A percentile compares a stretch with the other conserved stretches of the same genome.
phyloP scores from a whole-genome alignment of 1,284 basidiomycete genomes.

The Inonotus hispidus region DNA sequence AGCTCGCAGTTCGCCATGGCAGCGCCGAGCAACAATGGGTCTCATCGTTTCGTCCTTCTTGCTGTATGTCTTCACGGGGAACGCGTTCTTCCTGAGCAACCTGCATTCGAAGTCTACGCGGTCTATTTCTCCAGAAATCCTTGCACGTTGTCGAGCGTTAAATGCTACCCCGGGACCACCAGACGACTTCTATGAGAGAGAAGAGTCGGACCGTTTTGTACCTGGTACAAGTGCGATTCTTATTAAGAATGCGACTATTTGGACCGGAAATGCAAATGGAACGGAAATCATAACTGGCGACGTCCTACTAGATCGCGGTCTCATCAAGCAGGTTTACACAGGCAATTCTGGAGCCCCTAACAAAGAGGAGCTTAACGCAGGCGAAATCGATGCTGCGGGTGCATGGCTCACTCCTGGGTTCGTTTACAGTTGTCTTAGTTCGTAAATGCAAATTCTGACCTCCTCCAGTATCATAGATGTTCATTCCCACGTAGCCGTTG shows the following conservation, averaged over 20 bases:
- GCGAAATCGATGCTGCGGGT: conserved; percentile 18
- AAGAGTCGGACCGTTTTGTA: conserved; percentile 47
- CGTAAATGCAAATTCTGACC: background rate
- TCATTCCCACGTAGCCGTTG: conserved; percentile 46
- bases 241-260: conserved; percentile 57
- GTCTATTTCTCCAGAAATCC: conserved; percentile 12
- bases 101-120: background rate
- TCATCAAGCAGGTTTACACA: conserved; percentile 29
- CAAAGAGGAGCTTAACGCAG: conserved; percentile 6
- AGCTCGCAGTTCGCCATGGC: background rate
- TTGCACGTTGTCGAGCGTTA: conserved; percentile 22
- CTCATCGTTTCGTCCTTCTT: conserved; percentile 5
- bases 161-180: conserved; percentile 33
- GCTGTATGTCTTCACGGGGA: conserved; percentile 1
- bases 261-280: conserved; percentile 41
- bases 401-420: conserved; percentile 25
- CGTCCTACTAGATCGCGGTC: conserved; percentile 32
- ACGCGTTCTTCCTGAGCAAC: background rate
- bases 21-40: background rate
- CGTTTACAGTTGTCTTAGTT: background rate
- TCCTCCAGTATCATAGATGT: conserved; percentile 34
- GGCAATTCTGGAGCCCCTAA: background rate
- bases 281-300: conserved; percentile 32
- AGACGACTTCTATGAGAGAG: conserved; percentile 36
- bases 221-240: conserved; percentile 41